Evolutionary conservation across 768 basidiomycete species (phyloP), one percentile per base, ranked within the genome.

Genomic region (Xanthoconium stramineum): DNA sequence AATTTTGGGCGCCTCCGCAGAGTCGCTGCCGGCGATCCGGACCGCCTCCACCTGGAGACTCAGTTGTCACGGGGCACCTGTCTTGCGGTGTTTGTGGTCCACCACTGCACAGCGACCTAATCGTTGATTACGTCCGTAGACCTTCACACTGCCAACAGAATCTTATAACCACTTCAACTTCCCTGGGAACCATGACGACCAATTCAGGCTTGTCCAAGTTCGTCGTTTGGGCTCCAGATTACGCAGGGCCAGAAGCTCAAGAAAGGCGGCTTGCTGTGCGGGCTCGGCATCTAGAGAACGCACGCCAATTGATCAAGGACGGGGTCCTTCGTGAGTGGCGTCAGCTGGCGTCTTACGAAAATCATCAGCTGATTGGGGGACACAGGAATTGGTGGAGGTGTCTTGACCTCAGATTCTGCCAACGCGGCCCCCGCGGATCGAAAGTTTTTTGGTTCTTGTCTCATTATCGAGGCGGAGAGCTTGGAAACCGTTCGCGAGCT

Each of bases 171-270:
- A 13, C 2, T 20, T 19, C 33, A 19, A 29, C 35, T 50, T 43
- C 32, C 49, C 30, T n/a, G 36, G 37, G n/a, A 52, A 20, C 30
- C 47, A 69, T 70, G 66, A 42, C 68, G 30, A 55, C 59, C 3
- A 48, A 47, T 12, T 50, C 60, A 54, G n/a, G 39, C 8, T 47
- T 60, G 40, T 32, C 50, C 54, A 71, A 65, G 44, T 85, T 84
- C 60, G 65, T 85, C 35, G 78, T 88, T 37, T 88, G 83, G 61
- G 85, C 85, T 2, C 87, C 87, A 2, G 86, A 90, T 65, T 79
- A 77, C 57, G 77, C 80, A 10, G 83, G 84, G 30, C 74, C 77
- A 43, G 85, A 79, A 10, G 80, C 80, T 1, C 74, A 79, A 32
- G 75, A 76, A 28, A 77, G 75, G 33, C 78, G 88, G 19, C 68